phyloP scores from a whole-genome alignment of 2,329 filamentous ascomycete species.

The Diplodia scrobiculata region DNA sequence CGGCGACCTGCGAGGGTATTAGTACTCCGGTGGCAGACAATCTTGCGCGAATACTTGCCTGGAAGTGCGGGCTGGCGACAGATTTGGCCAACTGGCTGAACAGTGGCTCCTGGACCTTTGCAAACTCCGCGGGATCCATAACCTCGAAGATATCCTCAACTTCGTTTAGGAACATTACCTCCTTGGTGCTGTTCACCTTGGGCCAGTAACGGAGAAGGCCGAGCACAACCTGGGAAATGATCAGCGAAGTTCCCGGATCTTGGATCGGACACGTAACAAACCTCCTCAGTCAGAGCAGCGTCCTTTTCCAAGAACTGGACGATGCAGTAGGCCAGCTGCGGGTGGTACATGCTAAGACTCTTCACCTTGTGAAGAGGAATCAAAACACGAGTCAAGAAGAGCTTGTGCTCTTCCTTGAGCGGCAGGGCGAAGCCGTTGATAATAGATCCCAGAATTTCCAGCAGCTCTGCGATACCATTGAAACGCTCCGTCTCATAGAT shows the following conservation, averaged over 20 bases:
- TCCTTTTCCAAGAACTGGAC: constrained; percentile 99
- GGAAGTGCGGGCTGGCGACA: constrained; percentile 96
- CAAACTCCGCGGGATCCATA: constrained; percentile 98
- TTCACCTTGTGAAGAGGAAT: constrained; percentile 97
- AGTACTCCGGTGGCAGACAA: constrained; percentile 29
- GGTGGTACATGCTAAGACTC: constrained; percentile 99
- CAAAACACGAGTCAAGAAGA: constrained; percentile 90
- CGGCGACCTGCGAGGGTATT: constrained; percentile 67
- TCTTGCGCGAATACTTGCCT: constrained; percentile 53
- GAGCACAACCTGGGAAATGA: constrained; percentile 71
- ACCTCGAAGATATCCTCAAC: constrained; percentile 99
- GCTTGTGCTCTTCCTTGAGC: constrained; percentile 97
- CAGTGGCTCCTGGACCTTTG: constrained; percentile 95
- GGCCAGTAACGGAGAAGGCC: constrained; percentile 96
- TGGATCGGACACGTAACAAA: constrained; percentile 48
- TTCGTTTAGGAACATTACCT: constrained; percentile 99
- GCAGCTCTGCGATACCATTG: constrained; percentile 93
- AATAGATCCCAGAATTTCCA: constrained; percentile 96
- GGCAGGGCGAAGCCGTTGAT: constrained; percentile 98
- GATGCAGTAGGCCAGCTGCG: constrained; percentile 96
- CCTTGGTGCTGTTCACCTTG: constrained; percentile 98
- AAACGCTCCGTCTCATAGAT: constrained; percentile 98
- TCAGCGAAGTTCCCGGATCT: constrained; percentile 30
- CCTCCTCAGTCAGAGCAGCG: constrained; percentile 93
- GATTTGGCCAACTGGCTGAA: constrained; percentile 98